Percentiles rank a stretch among this genome's conserved stretches.
Conservation (phyloP, 139 green algal species). For the Desmodesmus armatus region DNA sequence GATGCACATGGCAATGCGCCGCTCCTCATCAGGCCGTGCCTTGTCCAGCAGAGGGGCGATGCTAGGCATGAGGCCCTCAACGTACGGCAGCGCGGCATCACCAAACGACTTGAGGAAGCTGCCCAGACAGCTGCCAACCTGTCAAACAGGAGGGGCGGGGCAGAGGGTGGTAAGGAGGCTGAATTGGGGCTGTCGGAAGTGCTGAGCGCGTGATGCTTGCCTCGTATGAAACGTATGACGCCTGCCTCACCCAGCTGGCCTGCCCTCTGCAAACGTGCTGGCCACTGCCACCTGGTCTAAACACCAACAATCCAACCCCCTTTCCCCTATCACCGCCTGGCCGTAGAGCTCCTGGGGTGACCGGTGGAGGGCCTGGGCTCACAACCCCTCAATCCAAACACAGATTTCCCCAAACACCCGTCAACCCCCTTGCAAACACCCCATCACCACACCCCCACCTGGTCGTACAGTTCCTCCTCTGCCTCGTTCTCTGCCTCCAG, state of each 20-base stretch:
- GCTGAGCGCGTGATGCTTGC: neutral
- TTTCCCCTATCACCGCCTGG: too few species aligned
- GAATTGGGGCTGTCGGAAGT: neutral
- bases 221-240: neutral
- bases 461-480: constrained; percentile 92
- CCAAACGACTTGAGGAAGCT: constrained; percentile 83
- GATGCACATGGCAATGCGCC: constrained; percentile 91
- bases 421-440: too few species aligned
- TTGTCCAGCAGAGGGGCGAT: constrained; percentile 76
- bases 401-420: too few species aligned
- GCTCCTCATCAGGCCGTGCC: constrained; percentile 73
- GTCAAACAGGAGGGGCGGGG: neutral
- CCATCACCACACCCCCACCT: constrained; percentile 48
- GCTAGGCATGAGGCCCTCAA: constrained; percentile 88
- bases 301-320: too few species aligned
- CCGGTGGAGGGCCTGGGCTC: too few species aligned
- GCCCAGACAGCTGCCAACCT: constrained; percentile 71
- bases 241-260: too few species aligned
- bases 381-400: too few species aligned
- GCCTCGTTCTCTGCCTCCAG: constrained; percentile 93
- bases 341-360: too few species aligned
- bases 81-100: constrained; percentile 82
- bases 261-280: too few species aligned
- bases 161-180: neutral
- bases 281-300: too few species aligned